Percentiles rank a stretch among this genome's conserved stretches.
Evolutionary conservation across 768 basidiomycete species (phyloP).

Genomic region (Lanmaoa pseudosensibilis): DNA sequence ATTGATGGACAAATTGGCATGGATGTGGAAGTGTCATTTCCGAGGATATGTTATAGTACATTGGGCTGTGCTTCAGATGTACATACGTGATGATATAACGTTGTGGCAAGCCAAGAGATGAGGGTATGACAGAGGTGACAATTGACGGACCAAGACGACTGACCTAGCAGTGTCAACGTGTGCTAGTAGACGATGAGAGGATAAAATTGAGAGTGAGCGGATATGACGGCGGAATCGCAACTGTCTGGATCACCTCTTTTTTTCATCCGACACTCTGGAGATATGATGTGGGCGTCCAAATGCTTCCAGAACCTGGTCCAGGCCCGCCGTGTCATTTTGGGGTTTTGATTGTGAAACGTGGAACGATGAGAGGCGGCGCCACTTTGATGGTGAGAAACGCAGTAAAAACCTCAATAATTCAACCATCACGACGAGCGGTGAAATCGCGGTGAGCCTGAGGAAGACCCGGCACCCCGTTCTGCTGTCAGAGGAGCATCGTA

Average conservation of each 20-base stretch:
- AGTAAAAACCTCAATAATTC: neutral
- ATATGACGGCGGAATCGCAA: neutral
- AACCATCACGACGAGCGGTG: neutral
- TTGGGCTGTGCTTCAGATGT: neutral
- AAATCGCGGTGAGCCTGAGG: neutral
- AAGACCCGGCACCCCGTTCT: neutral
- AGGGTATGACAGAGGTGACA: neutral
- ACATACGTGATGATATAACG: neutral
- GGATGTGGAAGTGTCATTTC: constrained; percentile 12
- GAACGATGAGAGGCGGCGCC: constrained; percentile 9
- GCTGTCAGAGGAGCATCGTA: neutral
- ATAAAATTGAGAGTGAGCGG: neutral
- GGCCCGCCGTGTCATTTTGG: neutral
- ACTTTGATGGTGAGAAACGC: constrained; percentile 9
- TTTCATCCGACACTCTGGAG: neutral
- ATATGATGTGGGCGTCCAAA: neutral
- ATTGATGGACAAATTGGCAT: neutral
- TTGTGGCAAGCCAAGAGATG: neutral
- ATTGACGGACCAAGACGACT: neutral
- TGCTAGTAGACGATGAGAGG: neutral
- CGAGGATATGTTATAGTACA: constrained; percentile 7
- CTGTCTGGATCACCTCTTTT: neutral
- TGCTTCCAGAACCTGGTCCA: neutral
- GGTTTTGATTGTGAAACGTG: constrained; percentile 6
- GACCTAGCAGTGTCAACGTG: neutral